phyloP scores from a whole-genome alignment of 768 basidiomycete genomes.

The Pleurotus platypus region DNA sequence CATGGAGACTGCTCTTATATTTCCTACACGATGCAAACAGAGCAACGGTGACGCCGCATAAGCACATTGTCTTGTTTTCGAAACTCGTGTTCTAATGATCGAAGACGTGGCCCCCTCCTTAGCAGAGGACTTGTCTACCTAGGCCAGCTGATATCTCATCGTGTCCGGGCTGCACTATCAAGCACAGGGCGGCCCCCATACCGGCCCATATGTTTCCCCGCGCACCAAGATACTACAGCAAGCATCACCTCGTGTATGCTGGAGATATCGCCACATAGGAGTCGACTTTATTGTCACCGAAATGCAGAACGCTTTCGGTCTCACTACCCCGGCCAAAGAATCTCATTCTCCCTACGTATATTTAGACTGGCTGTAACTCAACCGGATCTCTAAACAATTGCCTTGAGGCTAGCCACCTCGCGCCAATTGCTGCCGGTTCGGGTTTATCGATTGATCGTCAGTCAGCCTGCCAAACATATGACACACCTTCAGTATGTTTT shows the following conservation, averaged over 20 bases:
- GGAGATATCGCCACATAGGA: neutral
- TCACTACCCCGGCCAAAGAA: neutral
- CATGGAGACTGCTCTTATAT: no score
- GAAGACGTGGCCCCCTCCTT: neutral
- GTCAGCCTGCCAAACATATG: no score
- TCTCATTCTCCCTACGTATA: slow-evolving; percentile 1
- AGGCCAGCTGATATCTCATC: neutral
- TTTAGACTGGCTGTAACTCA: neutral
- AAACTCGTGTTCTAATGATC: neutral
- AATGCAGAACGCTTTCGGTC: neutral
- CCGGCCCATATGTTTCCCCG: neutral
- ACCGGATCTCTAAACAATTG: slow-evolving; percentile 3
- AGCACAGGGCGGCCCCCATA: neutral
- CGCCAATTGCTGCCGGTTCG: neutral
- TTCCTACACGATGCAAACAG: no score
- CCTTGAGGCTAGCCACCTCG: slow-evolving; percentile 1
- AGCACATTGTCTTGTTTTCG: no score
- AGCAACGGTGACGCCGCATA: no score
- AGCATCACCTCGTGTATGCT: neutral
- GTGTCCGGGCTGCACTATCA: no score
- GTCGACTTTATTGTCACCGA: slow-evolving; percentile 5
- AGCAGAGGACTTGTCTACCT: neutral
- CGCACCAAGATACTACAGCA: neutral
- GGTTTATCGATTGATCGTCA: neutral
- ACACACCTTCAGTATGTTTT: no score